Percentiles rank a stretch among this genome's conserved stretches.
Conservation (phyloP, 805 yeast genomes). For the Clavispora phyllophila region DNA sequence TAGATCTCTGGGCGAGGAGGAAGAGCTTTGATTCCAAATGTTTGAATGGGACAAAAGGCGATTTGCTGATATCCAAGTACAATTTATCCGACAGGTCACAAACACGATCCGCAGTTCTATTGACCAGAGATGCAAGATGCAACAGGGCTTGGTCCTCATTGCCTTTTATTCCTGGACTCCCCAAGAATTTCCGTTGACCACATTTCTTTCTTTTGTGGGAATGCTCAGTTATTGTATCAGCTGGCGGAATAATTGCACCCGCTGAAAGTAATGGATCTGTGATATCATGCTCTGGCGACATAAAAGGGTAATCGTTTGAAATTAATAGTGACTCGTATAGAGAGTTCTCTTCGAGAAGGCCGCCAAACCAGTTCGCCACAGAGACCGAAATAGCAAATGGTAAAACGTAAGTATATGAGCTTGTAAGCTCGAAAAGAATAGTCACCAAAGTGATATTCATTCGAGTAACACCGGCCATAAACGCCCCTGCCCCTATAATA, state of each 20-base stretch:
- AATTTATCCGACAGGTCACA: slow-evolving; percentile 6
- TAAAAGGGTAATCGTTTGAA: slow-evolving; percentile 49
- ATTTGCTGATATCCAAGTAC: slow-evolving; percentile 33
- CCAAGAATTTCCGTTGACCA: background rate
- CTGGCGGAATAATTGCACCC: slow-evolving; percentile 29
- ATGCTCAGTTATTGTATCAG: background rate
- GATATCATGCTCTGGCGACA: slow-evolving; percentile 39
- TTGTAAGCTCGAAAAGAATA: slow-evolving; percentile 50
- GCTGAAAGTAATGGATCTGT: slow-evolving; percentile 26
- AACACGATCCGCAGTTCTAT: background rate
- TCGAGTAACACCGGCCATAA: slow-evolving; percentile 54
- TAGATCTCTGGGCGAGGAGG: slow-evolving; percentile 34
- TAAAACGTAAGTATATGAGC: slow-evolving; percentile 50
- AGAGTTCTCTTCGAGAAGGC: slow-evolving; percentile 45
- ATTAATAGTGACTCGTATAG: slow-evolving; percentile 45
- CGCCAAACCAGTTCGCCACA: slow-evolving; percentile 54
- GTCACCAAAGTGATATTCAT: slow-evolving; percentile 51
- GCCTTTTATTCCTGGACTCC: background rate
- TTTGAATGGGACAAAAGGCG: slow-evolving; percentile 29
- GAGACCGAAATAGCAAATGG: slow-evolving; percentile 54
- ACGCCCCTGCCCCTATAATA: slow-evolving; percentile 52
- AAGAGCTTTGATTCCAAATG: slow-evolving; percentile 30
- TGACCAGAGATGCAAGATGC: background rate
- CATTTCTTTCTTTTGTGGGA: background rate
- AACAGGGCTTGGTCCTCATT: background rate